phyloP scores from a whole-genome alignment of 768 basidiomycete genomes.

The Arthromyces matolae region DNA sequence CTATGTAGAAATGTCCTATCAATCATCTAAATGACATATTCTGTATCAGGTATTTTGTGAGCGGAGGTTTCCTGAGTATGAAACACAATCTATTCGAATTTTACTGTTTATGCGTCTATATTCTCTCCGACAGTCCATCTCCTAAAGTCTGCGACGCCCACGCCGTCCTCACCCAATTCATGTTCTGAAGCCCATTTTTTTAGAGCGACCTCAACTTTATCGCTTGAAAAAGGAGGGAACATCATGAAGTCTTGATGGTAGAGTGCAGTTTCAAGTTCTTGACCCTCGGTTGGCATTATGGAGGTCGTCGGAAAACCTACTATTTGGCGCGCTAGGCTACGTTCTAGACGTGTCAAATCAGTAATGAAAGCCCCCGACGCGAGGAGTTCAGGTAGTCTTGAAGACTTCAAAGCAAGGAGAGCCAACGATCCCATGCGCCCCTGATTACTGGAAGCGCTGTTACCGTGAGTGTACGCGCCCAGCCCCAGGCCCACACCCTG shows the following conservation, averaged over 20 bases:
- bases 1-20: too few species aligned
- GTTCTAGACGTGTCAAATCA: slow-evolving; percentile 63
- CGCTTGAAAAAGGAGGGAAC: slow-evolving; percentile 52
- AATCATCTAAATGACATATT: too few species aligned
- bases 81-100: too few species aligned
- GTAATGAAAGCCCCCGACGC: slow-evolving; percentile 44
- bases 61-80: too few species aligned
- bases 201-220: slow-evolving; percentile 42
- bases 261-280: slow-evolving; percentile 48
- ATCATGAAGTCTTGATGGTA: slow-evolving; percentile 76
- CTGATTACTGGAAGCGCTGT: slow-evolving; percentile 41
- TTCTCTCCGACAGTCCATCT: slow-evolving; percentile 65
- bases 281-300: slow-evolving; percentile 32
- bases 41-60: too few species aligned
- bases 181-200: slow-evolving; percentile 37
- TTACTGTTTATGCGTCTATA: background rate
- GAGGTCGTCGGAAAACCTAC: slow-evolving; percentile 72
- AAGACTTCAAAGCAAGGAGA: slow-evolving; percentile 49
- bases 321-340: slow-evolving; percentile 80
- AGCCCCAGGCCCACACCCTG: slow-evolving; percentile 40
- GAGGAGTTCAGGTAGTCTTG: slow-evolving; percentile 40
- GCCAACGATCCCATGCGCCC: slow-evolving; percentile 61
- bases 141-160: slow-evolving; percentile 50
- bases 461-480: slow-evolving; percentile 63
- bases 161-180: slow-evolving; percentile 25